These are phyloP conservation scores for Phytophthora quininea DNA, from an alignment of 352 stramenopile genomes.

Conservation along the genomic window DNA sequence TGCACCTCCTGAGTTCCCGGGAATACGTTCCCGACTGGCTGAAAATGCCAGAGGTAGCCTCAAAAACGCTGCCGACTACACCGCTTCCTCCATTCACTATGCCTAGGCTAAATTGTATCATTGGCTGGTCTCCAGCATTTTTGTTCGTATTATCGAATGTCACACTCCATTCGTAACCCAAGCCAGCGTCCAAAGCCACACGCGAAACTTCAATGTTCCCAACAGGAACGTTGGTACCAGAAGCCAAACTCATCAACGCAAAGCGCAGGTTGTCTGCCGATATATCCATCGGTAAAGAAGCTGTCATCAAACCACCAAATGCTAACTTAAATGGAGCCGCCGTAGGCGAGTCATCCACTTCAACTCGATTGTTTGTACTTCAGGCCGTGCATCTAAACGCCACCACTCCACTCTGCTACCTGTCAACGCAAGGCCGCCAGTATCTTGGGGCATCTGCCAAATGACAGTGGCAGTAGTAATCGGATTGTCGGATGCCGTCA, in stretches of 20 bases:
- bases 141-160: slow-evolving; percentile 50
- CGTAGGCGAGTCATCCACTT: slow-evolving; percentile 75
- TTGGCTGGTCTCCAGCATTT: slow-evolving; percentile 48
- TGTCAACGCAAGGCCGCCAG: slow-evolving; percentile 66
- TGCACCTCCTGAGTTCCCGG: slow-evolving; percentile 77
- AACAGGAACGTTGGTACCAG: slow-evolving; percentile 26
- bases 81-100: slow-evolving; percentile 19
- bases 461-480: slow-evolving; percentile 68
- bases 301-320: slow-evolving; percentile 77
- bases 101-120: slow-evolving; percentile 59
- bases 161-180: slow-evolving; percentile 75
- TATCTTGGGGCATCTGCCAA: slow-evolving; percentile 69
- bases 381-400: slow-evolving; percentile 47
- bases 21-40: slow-evolving; percentile 41
- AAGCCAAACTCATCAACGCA: slow-evolving; percentile 89
- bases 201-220: slow-evolving; percentile 55
- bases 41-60: slow-evolving; percentile 52
- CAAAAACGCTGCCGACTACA: slow-evolving; percentile 48
- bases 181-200: slow-evolving; percentile 46
- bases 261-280: slow-evolving; percentile 81
- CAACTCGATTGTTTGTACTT: slow-evolving; percentile 89
- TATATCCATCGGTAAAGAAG: slow-evolving; percentile 75
- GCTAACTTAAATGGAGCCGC: slow-evolving; percentile 66
- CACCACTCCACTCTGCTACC: slow-evolving; percentile 90
- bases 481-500: slow-evolving; percentile 44